Evolutionary conservation across 352 stramenopile species (phyloP), one percentile per base, ranked within the genome.

Genomic region (Pythium dissotocum): DNA sequence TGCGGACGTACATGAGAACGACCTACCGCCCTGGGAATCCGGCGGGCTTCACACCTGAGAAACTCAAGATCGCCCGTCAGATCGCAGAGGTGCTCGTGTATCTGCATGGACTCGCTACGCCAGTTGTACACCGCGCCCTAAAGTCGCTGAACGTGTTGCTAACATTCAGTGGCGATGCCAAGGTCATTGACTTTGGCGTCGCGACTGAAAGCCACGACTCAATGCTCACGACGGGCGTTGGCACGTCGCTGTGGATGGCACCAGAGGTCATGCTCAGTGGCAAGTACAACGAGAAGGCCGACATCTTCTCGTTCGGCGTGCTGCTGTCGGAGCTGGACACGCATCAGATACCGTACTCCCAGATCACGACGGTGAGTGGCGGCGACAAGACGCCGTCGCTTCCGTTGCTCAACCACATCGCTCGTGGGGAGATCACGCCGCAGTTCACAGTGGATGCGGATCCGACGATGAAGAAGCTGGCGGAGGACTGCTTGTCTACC

Each of bases 1-100:
- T 85, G 28, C 67, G 77, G 24, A 66, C 53, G 4, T 35, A 79
- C 12, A 53, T 84, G 28, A 44, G 10, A 0, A 35, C 46, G n/a
- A 72, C 71, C 42, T 61, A 72, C 16, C 16, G 13, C 30, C 38
- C 10, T 16, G 42, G 42, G 10, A 18, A 35, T 6, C 53, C 53
- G 16, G 24, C n/a, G 4, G 53, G 53, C 30, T 46, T 28, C 32
- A 28, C 26, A 12, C 38, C 12, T 24, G 35, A 49, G 14, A 61
- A 61, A 12, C 33, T 61, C 33, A 49, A 16, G 14, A 61, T 61
- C 55, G 55, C 55, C 4, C 40, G 12, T 8, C 13, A 61, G 6
- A 35, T 61, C 35, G 55, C 55, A 1, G 6, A 49, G 16, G 55
- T 35, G 21, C 35, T 61, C 4, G 24, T n/a, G 33, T 61, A 61